Percentiles rank a stretch among this genome's conserved stretches.
These are phyloP conservation scores for Trichoderma sp. DNA, from an alignment of 2,329 filamentous ascomycete genomes.

Conservation along the genomic window DNA sequence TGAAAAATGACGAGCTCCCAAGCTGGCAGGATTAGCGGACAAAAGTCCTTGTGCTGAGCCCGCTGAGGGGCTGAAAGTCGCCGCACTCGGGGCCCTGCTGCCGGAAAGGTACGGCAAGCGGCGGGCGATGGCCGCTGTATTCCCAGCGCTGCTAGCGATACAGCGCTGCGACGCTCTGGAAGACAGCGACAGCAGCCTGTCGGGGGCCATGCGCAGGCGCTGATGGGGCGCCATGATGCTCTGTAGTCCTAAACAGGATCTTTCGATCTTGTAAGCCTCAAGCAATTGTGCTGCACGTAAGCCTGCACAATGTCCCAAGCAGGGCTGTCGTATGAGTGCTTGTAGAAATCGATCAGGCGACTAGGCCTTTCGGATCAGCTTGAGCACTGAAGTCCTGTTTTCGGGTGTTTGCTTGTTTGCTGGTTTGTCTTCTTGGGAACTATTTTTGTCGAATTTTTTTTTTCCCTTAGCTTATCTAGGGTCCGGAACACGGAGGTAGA, in stretches of 20 bases:
- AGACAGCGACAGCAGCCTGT: neutral
- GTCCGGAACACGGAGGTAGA: neutral
- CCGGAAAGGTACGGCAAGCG: constrained; percentile 22
- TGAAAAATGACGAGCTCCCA: neutral
- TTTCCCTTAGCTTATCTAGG: neutral
- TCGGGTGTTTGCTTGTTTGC: neutral
- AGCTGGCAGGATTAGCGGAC: constrained; percentile 8
- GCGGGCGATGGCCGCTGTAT: constrained; percentile 1
- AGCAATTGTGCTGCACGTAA: neutral
- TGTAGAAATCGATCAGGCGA: neutral
- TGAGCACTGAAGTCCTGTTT: neutral
- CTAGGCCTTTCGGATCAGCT: neutral
- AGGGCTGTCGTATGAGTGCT: neutral
- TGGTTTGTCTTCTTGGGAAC: neutral
- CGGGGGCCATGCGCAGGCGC: constrained; percentile 6
- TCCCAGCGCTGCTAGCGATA: neutral
- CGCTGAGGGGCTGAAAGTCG: constrained; percentile 9
- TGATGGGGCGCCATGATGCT: constrained; percentile 20
- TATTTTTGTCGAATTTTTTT: neutral
- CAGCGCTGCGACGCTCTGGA: constrained; percentile 2
- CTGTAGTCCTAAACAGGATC: neutral
- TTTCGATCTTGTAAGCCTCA: neutral
- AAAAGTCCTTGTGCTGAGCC: constrained; percentile 7
- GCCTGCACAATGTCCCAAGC: neutral
- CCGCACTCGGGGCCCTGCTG: neutral